phyloP scores from a whole-genome alignment of 2,329 filamentous ascomycete species.

The Septoria linicola region DNA sequence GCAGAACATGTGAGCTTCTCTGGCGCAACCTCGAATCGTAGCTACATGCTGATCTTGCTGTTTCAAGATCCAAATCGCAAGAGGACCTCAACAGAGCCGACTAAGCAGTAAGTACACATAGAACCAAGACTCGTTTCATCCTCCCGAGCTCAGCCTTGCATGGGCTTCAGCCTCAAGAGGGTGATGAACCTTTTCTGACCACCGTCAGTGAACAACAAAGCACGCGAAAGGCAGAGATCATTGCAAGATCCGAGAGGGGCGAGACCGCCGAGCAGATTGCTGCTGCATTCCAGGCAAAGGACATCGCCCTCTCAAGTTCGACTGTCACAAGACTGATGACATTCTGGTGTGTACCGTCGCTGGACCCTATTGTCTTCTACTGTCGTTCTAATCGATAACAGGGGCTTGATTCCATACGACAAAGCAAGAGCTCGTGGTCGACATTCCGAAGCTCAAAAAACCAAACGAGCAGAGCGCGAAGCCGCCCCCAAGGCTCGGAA shows the following conservation, averaged over 20 bases:
- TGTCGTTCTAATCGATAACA: conserved; percentile 1
- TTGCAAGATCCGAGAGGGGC: conserved; percentile 23
- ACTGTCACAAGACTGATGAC: conserved; percentile 31
- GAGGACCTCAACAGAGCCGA: background rate
- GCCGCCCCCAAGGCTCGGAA: conserved; percentile 11
- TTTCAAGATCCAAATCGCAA: conserved; percentile 5
- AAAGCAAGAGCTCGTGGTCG: conserved; percentile 27
- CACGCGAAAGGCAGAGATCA: conserved; percentile 26
- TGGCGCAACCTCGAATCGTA: background rate
- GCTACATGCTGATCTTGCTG: background rate
- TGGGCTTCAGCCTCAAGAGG: too few species aligned
- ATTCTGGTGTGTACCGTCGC: conserved; percentile 17
- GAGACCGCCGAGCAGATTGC: conserved; percentile 31
- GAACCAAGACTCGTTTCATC: background rate
- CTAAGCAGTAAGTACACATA: conserved; percentile 9
- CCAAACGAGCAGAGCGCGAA: conserved; percentile 15
- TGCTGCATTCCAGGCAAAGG: conserved; percentile 25
- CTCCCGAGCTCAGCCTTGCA: background rate
- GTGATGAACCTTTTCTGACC: background rate
- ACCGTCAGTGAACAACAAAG: conserved; percentile 17
- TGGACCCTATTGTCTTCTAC: too few species aligned
- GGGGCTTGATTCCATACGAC: conserved; percentile 29
- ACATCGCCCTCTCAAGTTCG: conserved; percentile 24
- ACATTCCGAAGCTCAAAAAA: conserved; percentile 16
- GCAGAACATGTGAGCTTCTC: conserved; percentile 13